Evolutionary conservation across 306 rosid species (phyloP), one percentile per base, ranked within the genome.

Genomic region (Styphnolobium japonicum): DNA sequence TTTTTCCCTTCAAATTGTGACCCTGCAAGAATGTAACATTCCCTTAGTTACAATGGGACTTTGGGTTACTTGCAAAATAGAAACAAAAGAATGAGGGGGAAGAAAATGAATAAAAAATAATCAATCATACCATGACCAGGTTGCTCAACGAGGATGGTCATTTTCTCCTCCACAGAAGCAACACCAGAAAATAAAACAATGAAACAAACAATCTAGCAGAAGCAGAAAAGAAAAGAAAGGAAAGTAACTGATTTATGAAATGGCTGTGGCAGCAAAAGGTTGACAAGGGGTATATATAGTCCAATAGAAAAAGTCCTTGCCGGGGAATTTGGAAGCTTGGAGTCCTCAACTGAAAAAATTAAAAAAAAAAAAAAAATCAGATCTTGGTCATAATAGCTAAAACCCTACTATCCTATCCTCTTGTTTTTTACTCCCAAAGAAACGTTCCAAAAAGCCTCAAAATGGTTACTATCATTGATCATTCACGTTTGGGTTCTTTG

Each of bases 141-240:
- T 21, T 89, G 87, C 43, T 81, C 93, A 27, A 84, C 19, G 75
- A 82, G 85, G 77, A 90, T 84, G 4, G 88, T 86, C 93, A 89
- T 84, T 76, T 53, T 52, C n/a, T 37, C 33, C 25, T 36, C 40
- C 19, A 0, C n/a, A 36, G 15, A 15, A 56, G 33, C 1, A 58
- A 22, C 40, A 11, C 15, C 10, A 19, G 2, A n/a, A n/a, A n/a
- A n/a, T n/a, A n/a, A n/a, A n/a, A n/a, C n/a, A n/a, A n/a, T n/a
- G n/a, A n/a, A n/a, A n/a, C n/a, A n/a, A n/a, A n/a, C n/a, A n/a
- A n/a, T n/a, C n/a, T n/a, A n/a, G n/a, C n/a, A n/a, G n/a, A n/a
- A 57, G 19, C 4, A 55, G 36, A 29, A 18, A 10, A 25, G 10
- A 11, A 36, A 62, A 42, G 27, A 14, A 22, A 57, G 2, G 10